Base-by-base conservation (phyloP, 495 filamentous ascomycete species). In the Wilcoxina mikolae region DNA sequence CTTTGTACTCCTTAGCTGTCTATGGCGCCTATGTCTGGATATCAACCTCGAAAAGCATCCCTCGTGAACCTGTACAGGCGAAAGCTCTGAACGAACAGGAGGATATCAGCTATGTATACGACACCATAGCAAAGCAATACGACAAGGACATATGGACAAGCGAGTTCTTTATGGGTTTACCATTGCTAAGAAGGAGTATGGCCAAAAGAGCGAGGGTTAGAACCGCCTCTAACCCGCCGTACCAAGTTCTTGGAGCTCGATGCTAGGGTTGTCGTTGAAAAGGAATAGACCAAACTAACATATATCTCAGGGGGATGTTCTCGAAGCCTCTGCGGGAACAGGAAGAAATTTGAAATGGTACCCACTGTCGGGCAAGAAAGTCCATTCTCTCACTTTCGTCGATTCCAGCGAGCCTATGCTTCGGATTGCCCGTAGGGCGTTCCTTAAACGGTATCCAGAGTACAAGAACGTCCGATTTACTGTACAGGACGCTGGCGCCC, bases 291-390 rank as follows among this genome's bases (percentile, higher is more conserved):
- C 10, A 46, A 31, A 28, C 23, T 25, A n/a, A 54, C 46, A 48
- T 42, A 45, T 25, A 33, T 39, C 49, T 4, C 70, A 72, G 15
- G 91, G 93, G 1, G 72, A 95, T 67, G 88, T 95, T 3, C 73
- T 95, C 18, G 93, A 98, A 67, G 80, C 89, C 11, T 84, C 84
- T 48, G 84, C 84, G 38, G 93, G 91, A 20, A 94, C 93, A n/a
- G 91, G 93, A 0, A 72, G 90, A 38, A 98, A 95, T 64, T 64
- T 84, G 27, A 71, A 75, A 22, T 94, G 79, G 69, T 96, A 93
- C 67, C 68, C 59, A n/a, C 51, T 68, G 55, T 22, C 3, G 10
- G 46, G 27, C 1, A 67, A 55, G 54, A 67, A 57, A 35, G 74
- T 44, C 51, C 61, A 52, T 66, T 77, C 39, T 65, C 67, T 78